These are phyloP conservation scores for Cutaneotrichosporon cutaneum DNA, from an alignment of 1,284 basidiomycete species.

Conservation along the genomic window DNA sequence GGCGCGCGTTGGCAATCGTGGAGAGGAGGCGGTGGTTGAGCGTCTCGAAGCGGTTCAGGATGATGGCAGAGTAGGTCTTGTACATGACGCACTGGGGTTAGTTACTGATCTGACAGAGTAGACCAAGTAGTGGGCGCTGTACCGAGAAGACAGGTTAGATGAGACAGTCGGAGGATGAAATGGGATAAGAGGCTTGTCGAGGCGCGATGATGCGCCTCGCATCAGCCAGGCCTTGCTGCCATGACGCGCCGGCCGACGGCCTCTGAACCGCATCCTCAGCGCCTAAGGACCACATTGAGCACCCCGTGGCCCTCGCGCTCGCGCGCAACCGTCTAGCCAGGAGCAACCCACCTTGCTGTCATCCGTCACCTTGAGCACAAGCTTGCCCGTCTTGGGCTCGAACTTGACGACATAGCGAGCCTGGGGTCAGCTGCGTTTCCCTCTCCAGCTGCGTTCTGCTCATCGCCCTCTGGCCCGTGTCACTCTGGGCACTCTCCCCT, in stretches of 20 bases:
- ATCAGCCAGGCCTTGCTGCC: too few relatives aligned
- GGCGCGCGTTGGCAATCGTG: constrained; percentile 41
- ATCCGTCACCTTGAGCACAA: constrained; percentile 89
- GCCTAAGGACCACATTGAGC: not conserved
- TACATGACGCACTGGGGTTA: constrained; percentile 79
- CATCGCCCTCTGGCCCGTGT: too few relatives aligned
- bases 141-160: too few relatives aligned
- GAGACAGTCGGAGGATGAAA: too few relatives aligned
- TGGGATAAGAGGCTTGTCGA: too few relatives aligned
- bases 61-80: constrained; percentile 87
- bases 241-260: too few relatives aligned
- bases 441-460: not conserved
- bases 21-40: constrained; percentile 65
- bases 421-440: constrained; percentile 53
- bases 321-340: not conserved
- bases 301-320: not conserved
- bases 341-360: constrained; percentile 67
- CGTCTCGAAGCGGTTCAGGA: constrained; percentile 89
- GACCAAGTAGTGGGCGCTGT: too few relatives aligned
- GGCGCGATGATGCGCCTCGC: too few relatives aligned
- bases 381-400: constrained; percentile 72
- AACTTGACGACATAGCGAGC: constrained; percentile 86
- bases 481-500: too few relatives aligned
- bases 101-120: not conserved
- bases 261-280: too few relatives aligned